Evolutionary conservation across 2,329 filamentous ascomycete genomes (phyloP), one percentile per base, ranked within the genome.

Genomic region (Aspergillus aculeatus): DNA sequence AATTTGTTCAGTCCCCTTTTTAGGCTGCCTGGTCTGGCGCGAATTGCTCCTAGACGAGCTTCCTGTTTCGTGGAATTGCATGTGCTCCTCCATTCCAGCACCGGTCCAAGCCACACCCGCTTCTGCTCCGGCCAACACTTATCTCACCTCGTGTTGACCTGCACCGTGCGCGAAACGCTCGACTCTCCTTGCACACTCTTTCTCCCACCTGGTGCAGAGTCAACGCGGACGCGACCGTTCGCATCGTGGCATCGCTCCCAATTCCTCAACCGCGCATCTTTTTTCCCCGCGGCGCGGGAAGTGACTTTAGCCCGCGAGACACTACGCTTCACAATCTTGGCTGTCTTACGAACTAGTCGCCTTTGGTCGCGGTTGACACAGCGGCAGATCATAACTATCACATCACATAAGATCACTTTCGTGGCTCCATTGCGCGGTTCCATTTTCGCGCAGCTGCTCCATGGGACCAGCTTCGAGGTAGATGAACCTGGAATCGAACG

Each of bases 1-100:
- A 3, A 19, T 41, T 41, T 41, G 38, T 41, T 19, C 38, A 41
- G 38, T 41, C 38, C 38, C 32, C 38, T 41, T 41, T 41, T 19
- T 41, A 16, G 38, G 38, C 38, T 41, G 38, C 16, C 32, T 35
- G 32, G 32, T 35, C 32, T 35, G 32, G 11, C 32, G 32, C 32
- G 32, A 26, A 35, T 41, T 41, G 14, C 16, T 41, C 16, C 38
- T n/a, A 41, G 16, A 31, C 23, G 38, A 47, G 24, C 41, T 29
- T 29, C 47, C 48, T 50, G 24, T 41, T 56, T 48, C 23, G 47
- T 23, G 35, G 35, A 38, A 50, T 56, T 54, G 38, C 50, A 58
- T 58, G 56, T 54, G 56, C 56, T 50, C n/a, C 26, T 14, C 32
- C 31, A 19, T 11, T 35, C 29, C 31, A 29, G 38, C 38, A n/a